Evolutionary conservation across 768 basidiomycete genomes (phyloP), one percentile per base, ranked within the genome.

Genomic region (Aureoboletus auriporus): DNA sequence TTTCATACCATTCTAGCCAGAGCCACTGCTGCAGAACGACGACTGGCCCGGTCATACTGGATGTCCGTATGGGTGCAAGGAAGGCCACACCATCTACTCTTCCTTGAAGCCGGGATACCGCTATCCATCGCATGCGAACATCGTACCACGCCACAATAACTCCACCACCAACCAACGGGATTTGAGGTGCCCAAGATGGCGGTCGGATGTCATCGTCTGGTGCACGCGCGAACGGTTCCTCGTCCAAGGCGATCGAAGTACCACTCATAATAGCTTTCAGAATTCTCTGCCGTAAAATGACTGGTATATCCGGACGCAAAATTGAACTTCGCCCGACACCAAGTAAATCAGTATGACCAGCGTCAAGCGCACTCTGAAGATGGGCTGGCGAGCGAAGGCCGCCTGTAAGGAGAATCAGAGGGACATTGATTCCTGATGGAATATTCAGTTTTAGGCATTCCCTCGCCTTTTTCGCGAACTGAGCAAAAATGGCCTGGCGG

Each of bases 401-500:
- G 27, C 92, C 92, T 0, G 92, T 93, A 26, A 94, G 77, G 27
- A 93, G 70, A 54, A 93, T 72, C 7, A 86, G 70, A 1, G 91
- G 89, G 3, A 65, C 58, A 8, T 58, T 45, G 6, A 50, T 31
- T 8, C 59, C 53, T 8, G 55, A 47, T 10, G 61, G 56, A 1
- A 69, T 46, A 1, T 70, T 42, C 4, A 65, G 54, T n/a, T 69
- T 62, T 3, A 89, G 59, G 23, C 71, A 67, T 38, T 67, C 59
- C 51, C 82, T 68, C 1, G 80, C 84, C 50, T 69, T 67, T 30
- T 72, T 71, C 1, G 92, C 80, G 55, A 92, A 91, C 1, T 68
- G 70, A 27, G 82, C 63, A 56, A 93, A 95, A 54, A 90, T 76
- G 1, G 81, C 85, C 64, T 92, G 86, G 27, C 88, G 82, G 39